phyloP scores from a whole-genome alignment of 768 basidiomycete species.

The Asterophora parasitica region DNA sequence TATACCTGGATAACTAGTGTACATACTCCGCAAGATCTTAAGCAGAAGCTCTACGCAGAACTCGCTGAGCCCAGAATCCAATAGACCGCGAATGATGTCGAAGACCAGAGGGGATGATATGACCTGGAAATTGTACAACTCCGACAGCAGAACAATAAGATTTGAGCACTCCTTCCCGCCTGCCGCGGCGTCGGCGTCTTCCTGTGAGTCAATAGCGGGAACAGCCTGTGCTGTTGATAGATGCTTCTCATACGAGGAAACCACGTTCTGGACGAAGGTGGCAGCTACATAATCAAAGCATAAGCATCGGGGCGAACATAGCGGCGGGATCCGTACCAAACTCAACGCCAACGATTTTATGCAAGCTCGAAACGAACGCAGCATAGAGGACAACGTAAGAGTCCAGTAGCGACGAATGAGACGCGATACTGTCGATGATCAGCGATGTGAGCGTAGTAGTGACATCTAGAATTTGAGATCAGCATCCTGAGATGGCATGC shows the following conservation, averaged over 20 bases:
- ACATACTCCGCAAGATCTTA: constrained; percentile 76
- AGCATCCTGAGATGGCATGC: background rate
- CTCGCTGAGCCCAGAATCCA: constrained; percentile 64
- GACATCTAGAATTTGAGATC: constrained; percentile 51
- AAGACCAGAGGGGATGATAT: constrained; percentile 86
- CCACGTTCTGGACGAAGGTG: constrained; percentile 71
- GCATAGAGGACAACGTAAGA: constrained; percentile 88
- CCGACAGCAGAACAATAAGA: constrained; percentile 79
- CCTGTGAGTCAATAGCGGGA: constrained; percentile 2
- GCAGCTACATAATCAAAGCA: constrained; percentile 48
- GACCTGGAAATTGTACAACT: constrained; percentile 95
- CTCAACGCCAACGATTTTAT: constrained; percentile 80
- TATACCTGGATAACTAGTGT: background rate
- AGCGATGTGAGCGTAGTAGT: constrained; percentile 73
- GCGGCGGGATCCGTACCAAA: constrained; percentile 58
- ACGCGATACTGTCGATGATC: constrained; percentile 74
- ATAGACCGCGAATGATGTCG: constrained; percentile 77
- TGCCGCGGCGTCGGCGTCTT: constrained; percentile 25
- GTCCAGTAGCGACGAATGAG: constrained; percentile 77
- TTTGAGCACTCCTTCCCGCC: constrained; percentile 88
- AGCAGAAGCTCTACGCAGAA: constrained; percentile 83
- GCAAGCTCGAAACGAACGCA: constrained; percentile 74
- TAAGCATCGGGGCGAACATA: background rate
- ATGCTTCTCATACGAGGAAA: constrained; percentile 62
- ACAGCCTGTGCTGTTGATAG: constrained; percentile 31